phyloP scores from a whole-genome alignment of 345 rosid genomes.

The Punica granatum region DNA sequence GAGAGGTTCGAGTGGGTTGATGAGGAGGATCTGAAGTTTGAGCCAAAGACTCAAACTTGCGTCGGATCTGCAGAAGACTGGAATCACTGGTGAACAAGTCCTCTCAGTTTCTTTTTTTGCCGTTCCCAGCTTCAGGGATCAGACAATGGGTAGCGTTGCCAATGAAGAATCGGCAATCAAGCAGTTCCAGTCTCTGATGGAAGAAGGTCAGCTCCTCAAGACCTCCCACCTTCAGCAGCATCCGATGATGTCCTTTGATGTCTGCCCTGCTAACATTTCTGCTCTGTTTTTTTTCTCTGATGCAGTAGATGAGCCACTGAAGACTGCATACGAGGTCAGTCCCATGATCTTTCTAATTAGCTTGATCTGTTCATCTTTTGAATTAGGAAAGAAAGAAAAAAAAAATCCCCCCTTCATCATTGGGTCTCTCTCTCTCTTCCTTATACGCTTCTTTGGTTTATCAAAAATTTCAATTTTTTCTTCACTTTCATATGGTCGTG shows the following conservation, averaged over 20 bases:
- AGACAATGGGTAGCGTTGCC: constrained; percentile 34
- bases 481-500: not conserved
- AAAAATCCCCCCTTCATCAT: not conserved
- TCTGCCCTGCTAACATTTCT: not conserved
- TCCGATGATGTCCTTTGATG: constrained; percentile 13
- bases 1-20: not conserved
- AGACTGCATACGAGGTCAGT: constrained; percentile 66
- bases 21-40: constrained; percentile 1
- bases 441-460: not conserved
- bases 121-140: constrained; percentile 14
- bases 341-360: constrained; percentile 2
- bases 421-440: not conserved
- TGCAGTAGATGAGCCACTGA: constrained; percentile 64
- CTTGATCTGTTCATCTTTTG: constrained; percentile 14
- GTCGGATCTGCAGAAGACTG: not conserved
- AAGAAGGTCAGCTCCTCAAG: constrained; percentile 46
- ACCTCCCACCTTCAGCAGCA: constrained; percentile 2
- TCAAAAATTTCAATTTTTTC: not conserved
- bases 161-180: constrained; percentile 54
- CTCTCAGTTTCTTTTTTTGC: not conserved
- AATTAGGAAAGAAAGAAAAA: not conserved
- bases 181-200: constrained; percentile 65
- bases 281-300: not conserved
- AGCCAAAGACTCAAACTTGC: not conserved
- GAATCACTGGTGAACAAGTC: not conserved